Evolutionary conservation across 176 grass and related monocot species (phyloP).

Genomic region (Pontederia paniculata): DNA sequence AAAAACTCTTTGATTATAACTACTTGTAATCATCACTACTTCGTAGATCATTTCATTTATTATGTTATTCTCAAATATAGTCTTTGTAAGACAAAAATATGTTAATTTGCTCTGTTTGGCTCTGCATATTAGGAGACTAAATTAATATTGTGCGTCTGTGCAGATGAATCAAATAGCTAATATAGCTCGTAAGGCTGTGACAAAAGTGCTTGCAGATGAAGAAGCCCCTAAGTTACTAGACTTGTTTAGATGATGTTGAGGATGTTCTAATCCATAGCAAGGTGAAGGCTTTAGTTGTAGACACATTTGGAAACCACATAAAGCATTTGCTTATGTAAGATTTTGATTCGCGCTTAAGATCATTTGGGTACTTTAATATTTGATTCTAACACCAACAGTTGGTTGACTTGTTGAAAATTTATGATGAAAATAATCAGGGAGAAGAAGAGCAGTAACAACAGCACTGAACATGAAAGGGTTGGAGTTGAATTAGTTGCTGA

Average conservation of each 20-base stretch:
- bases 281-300: slow-evolving; percentile 34
- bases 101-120: neutral
- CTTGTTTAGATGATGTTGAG: slow-evolving; percentile 20
- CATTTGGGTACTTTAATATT: neutral
- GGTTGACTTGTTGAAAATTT: slow-evolving; percentile 5
- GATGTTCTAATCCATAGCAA: slow-evolving; percentile 25
- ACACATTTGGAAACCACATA: slow-evolving; percentile 32
- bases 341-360: neutral
- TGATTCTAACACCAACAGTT: neutral
- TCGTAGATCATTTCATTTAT: too few relatives aligned
- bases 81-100: too few relatives aligned
- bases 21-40: too few relatives aligned
- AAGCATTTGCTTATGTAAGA: slow-evolving; percentile 33
- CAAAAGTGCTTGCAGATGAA: slow-evolving; percentile 14
- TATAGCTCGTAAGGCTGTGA: slow-evolving; percentile 30
- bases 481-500: slow-evolving; percentile 3
- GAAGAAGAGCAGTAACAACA: slow-evolving; percentile 13
- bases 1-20: too few relatives aligned
- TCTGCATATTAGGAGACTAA: neutral
- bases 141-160: neutral
- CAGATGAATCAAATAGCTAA: slow-evolving; percentile 28
- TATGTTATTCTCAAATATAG: too few relatives aligned
- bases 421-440: slow-evolving; percentile 18
- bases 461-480: slow-evolving; percentile 8
- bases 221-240: slow-evolving; percentile 11